Evolutionary conservation across 177 flowering plant genomes (phyloP), one percentile per base, ranked within the genome.

Genomic region (Vitis hybrid): DNA sequence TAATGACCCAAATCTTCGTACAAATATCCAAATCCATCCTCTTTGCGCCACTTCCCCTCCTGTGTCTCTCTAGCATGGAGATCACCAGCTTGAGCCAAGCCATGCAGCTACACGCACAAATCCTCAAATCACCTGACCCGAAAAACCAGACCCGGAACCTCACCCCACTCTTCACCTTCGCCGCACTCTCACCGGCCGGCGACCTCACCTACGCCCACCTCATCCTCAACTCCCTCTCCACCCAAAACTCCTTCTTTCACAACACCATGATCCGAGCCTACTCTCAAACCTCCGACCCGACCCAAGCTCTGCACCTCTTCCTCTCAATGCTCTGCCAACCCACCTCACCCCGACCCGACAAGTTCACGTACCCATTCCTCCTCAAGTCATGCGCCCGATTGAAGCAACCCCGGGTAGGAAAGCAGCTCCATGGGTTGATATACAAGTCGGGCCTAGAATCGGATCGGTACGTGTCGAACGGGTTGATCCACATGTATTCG

Each of bases 201-300:
- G 70, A 81, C 76, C 71, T 81, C 66, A 30, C 68, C 50, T 80
- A 84, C 65, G 83, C 87, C 12, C 74, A 77, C 61, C 77, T 63
- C 51, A 71, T 84, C 62, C 80, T 84, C 76, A 52, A 67, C 45
- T 71, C 80, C 21, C 77, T 78, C 56, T 77, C 65, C 18, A 18
- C 65, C 69, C 76, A 51, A 6, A 78, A 77, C 62, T 84, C 84
- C 18, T 84, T 70, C 71, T 79, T 70, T 77, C 70, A 74, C 80
- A 80, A 82, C 80, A 82, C 82, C 68, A 69, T 80, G 71, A 73
- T 84, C 68, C 75, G 85, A 65, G 84, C 80, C 62, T 82, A 84
- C 55, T 58, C 84, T 13, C 75, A 55, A 8, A 69, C 76, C 67
- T 15, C 77, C 26, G 75, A 79, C 73, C 85, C 85, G 8, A 45